Conservation (phyloP, 2,329 filamentous ascomycete genomes). For the Exserohilum rostratum region DNA sequence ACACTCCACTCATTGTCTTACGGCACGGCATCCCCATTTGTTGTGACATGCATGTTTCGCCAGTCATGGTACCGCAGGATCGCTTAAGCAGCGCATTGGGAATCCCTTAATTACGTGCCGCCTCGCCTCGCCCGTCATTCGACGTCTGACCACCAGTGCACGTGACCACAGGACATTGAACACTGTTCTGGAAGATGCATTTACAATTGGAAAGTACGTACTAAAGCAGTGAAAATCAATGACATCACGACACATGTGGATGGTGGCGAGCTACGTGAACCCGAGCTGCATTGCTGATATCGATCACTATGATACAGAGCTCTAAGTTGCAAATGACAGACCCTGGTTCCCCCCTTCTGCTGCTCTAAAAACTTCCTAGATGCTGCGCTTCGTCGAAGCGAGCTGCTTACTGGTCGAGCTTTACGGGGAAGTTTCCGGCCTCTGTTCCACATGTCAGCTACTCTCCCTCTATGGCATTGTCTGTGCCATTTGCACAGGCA, state of each 20-base stretch:
- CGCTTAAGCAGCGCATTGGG: not conserved
- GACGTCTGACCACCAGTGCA: not conserved
- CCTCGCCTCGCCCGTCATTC: too few relatives aligned
- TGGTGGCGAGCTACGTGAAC: slow-evolving; percentile 17
- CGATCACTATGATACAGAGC: slow-evolving; percentile 39
- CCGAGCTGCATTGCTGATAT: slow-evolving; percentile 37
- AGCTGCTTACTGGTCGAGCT: slow-evolving; percentile 45
- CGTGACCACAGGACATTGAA: not conserved
- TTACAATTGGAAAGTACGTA: not conserved
- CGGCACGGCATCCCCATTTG: too few relatives aligned
- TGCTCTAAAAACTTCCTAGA: slow-evolving; percentile 25
- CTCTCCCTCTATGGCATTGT: not conserved
- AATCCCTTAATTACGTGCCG: not conserved
- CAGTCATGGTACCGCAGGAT: not conserved
- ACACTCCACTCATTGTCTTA: not conserved
- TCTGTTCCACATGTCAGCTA: slow-evolving; percentile 26
- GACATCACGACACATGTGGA: slow-evolving; percentile 7
- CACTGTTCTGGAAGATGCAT: not conserved
- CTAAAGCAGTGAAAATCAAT: not conserved
- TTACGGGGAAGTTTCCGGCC: slow-evolving; percentile 45
- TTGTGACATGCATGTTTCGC: not conserved
- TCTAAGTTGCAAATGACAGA: slow-evolving; percentile 29
- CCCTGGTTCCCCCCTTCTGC: slow-evolving; percentile 28
- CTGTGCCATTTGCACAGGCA: not conserved
- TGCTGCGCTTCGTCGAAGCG: slow-evolving; percentile 16